Percentiles rank a stretch among this genome's conserved stretches.
Conservation (phyloP, 2,329 filamentous ascomycete species). For the Fusarium pilosicola region DNA sequence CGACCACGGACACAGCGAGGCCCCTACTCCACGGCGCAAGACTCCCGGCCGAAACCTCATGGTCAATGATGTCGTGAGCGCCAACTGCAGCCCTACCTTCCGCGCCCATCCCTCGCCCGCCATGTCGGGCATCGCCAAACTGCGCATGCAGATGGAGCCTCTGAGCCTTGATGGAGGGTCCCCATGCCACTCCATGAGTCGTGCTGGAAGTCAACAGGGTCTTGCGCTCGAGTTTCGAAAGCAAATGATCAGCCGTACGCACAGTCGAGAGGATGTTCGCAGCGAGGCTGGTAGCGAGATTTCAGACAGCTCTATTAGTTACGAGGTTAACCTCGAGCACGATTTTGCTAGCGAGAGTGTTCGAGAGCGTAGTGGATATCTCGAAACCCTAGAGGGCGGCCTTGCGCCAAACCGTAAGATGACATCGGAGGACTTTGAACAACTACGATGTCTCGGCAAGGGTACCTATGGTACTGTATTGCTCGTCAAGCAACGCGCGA, state of each 20-base stretch:
- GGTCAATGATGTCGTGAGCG: slow-evolving; percentile 68
- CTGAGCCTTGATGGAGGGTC: slow-evolving; percentile 72
- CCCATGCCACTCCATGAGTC: slow-evolving; percentile 66
- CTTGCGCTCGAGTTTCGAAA: slow-evolving; percentile 57
- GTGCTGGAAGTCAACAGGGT: slow-evolving; percentile 56
- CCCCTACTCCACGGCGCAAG: slow-evolving; percentile 52
- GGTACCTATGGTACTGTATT: slow-evolving; percentile 96
- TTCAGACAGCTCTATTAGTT: slow-evolving; percentile 78
- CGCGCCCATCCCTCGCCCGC: slow-evolving; percentile 64
- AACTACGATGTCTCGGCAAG: slow-evolving; percentile 91
- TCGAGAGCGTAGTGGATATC: slow-evolving; percentile 55
- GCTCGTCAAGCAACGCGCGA: slow-evolving; percentile 87
- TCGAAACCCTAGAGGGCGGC: slow-evolving; percentile 63
- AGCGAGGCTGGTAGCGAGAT: slow-evolving; percentile 65
- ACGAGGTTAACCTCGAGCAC: slow-evolving; percentile 84
- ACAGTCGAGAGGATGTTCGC: slow-evolving; percentile 65
- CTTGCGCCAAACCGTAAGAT: slow-evolving; percentile 78
- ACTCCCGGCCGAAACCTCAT: slow-evolving; percentile 54
- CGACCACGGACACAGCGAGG: slow-evolving; percentile 56
- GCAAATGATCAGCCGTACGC: slow-evolving; percentile 63
- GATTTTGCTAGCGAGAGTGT: slow-evolving; percentile 82
- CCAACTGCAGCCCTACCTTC: slow-evolving; percentile 70
- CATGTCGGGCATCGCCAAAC: slow-evolving; percentile 79
- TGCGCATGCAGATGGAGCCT: slow-evolving; percentile 84
- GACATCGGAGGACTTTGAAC: slow-evolving; percentile 89